Percentiles rank a stretch among this genome's conserved stretches.
Conservation (phyloP, 192 early-diverging fungal species). For the Coemansia sp. region DNA sequence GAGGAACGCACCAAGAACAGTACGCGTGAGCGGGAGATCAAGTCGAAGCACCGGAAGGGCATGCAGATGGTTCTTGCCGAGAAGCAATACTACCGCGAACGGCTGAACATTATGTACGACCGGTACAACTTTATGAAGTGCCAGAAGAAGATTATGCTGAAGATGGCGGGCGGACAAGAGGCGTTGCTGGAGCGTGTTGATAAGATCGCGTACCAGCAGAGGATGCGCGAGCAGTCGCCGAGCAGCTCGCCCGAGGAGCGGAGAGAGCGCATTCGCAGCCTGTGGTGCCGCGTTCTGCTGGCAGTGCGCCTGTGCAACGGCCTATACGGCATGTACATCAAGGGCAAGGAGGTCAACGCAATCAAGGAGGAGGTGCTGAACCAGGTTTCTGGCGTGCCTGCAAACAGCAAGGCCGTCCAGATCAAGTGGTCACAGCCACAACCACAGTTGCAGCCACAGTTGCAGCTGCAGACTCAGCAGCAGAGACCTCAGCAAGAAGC, state of each 20-base stretch:
- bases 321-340: constrained; percentile 7
- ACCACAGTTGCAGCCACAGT: not conserved
- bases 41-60: constrained; percentile 3
- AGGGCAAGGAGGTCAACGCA: constrained; percentile 6
- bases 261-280: constrained; percentile 10
- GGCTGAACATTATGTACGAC: constrained; percentile 20
- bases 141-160: constrained; percentile 28
- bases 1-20: constrained; percentile 2
- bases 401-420: not conserved
- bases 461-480: not conserved
- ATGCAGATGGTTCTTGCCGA: constrained; percentile 15
- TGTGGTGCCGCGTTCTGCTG: constrained; percentile 35
- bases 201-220: constrained; percentile 1
- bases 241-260: not conserved
- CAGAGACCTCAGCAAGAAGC: not conserved
- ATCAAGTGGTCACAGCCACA: constrained; percentile 3
- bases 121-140: constrained; percentile 15
- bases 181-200: constrained; percentile 31
- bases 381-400: not conserved
- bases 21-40: not conserved
- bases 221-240: not conserved
- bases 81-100: constrained; percentile 26
- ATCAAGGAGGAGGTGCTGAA: constrained; percentile 29
- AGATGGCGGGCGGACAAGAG: constrained; percentile 32
- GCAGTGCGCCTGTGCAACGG: constrained; percentile 30